Conservation (phyloP, 2,329 filamentous ascomycete species). For the Cyanodermella asteris region DNA sequence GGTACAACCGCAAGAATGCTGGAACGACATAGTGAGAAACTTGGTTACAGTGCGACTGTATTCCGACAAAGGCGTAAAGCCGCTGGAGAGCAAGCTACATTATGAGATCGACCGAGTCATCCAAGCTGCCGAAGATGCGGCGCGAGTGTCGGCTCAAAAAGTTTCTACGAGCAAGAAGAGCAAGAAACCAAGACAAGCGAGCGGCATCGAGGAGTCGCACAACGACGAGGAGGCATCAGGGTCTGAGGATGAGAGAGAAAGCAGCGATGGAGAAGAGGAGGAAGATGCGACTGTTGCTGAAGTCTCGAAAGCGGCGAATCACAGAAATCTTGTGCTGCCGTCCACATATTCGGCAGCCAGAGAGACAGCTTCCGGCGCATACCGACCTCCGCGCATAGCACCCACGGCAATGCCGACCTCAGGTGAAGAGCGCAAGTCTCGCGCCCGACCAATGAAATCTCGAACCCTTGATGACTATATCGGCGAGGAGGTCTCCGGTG, state of each 20-base stretch:
- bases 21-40: constrained; percentile 59
- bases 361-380: constrained; percentile 36
- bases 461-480: constrained; percentile 85
- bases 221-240: constrained; percentile 16
- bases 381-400: constrained; percentile 72
- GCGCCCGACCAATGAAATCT: constrained; percentile 47
- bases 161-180: constrained; percentile 6
- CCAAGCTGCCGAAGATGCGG: constrained; percentile 58
- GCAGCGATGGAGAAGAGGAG: constrained; percentile 10
- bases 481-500: constrained; percentile 57
- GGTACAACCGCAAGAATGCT: constrained; percentile 31
- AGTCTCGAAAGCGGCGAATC: constrained; percentile 19
- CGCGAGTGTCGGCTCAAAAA: constrained; percentile 20
- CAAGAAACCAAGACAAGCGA: constrained; percentile 12
- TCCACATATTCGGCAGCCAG: constrained; percentile 11
- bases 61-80: constrained; percentile 76
- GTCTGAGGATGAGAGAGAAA: too few relatives aligned
- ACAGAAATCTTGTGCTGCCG: constrained; percentile 40
- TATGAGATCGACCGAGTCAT: constrained; percentile 95
- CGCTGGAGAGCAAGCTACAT: constrained; percentile 70
- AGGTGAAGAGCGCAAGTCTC: constrained; percentile 37
- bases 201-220: constrained; percentile 15
- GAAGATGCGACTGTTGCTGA: constrained; percentile 18
- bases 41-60: constrained; percentile 83
- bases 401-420: constrained; percentile 50